A percentile compares a stretch with the other conserved stretches of the same genome.
These are phyloP conservation scores for Xylariaceae sp. DNA, from an alignment of 2,329 filamentous ascomycete genomes.

Conservation along the genomic window DNA sequence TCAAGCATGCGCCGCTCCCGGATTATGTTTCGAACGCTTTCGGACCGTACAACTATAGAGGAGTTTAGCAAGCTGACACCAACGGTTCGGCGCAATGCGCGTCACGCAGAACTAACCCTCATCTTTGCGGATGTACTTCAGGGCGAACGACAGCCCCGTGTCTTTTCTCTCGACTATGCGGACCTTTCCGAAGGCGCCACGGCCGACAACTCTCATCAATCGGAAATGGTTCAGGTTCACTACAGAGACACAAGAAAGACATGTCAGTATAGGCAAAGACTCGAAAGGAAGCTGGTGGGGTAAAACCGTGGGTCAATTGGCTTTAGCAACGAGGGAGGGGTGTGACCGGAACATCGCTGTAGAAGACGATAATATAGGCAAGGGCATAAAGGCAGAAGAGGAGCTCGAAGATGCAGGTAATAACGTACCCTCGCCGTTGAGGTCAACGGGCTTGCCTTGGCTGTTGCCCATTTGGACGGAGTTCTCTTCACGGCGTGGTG, in stretches of 20 bases:
- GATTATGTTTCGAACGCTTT: conserved; percentile 97
- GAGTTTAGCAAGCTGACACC: conserved; percentile 14
- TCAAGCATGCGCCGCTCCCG: conserved; percentile 96
- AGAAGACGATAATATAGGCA: neutral
- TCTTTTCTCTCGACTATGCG: conserved; percentile 98
- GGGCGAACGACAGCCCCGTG: conserved; percentile 84
- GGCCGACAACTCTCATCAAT: conserved; percentile 88
- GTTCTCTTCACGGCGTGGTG: conserved; percentile 9
- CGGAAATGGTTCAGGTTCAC: conserved; percentile 98
- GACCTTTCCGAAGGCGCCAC: conserved; percentile 97
- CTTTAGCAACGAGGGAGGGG: neutral
- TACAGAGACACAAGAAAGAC: conserved; percentile 34
- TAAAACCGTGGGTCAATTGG: neutral
- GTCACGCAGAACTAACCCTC: conserved; percentile 59
- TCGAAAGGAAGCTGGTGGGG: neutral
- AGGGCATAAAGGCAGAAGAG: neutral
- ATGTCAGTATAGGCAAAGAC: conserved; percentile 9
- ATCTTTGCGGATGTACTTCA: conserved; percentile 99
- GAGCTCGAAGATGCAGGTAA: neutral
- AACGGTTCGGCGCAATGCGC: conserved; percentile 5
- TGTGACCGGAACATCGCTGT: neutral
- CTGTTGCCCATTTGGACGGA: conserved; percentile 73
- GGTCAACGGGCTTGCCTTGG: conserved; percentile 87
- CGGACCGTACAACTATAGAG: conserved; percentile 79
- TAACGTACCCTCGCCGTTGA: conserved; percentile 82